Percentiles rank a stretch among this genome's conserved stretches.
These are phyloP conservation scores for Nematocida homosporus DNA, from an alignment of 371 early-diverging fungal species.

Conservation along the genomic window DNA sequence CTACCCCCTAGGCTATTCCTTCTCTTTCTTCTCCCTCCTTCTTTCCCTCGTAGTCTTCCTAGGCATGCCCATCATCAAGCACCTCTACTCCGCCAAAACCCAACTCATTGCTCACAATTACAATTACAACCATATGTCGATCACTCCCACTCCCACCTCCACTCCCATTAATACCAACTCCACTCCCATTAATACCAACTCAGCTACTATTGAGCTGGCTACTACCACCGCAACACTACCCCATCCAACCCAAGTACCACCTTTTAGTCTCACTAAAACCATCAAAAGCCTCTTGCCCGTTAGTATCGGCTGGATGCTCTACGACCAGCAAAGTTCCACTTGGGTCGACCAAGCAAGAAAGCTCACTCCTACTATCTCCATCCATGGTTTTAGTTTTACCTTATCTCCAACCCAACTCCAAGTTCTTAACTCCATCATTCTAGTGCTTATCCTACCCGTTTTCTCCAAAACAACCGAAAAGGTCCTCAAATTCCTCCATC, in stretches of 20 bases:
- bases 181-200: not conserved
- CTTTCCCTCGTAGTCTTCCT: not conserved
- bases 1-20: constrained; percentile 21
- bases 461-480: constrained; percentile 70
- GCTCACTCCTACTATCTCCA: constrained; percentile 52
- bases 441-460: constrained; percentile 70
- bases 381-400: constrained; percentile 21
- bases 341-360: constrained; percentile 68
- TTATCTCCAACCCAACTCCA: constrained; percentile 66
- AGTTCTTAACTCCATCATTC: constrained; percentile 68
- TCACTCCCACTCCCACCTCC: not conserved
- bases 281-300: constrained; percentile 57
- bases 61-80: not conserved
- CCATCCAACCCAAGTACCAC: not conserved
- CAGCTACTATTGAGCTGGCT: not conserved
- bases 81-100: too few relatives aligned
- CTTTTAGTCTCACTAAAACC: constrained; percentile 2
- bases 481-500: constrained; percentile 51
- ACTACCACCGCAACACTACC: not conserved
- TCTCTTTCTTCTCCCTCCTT: constrained; percentile 9
- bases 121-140: not conserved
- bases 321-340: constrained; percentile 68
- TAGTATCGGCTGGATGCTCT: constrained; percentile 67
- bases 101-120: not conserved
- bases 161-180: not conserved